These are phyloP conservation scores for Mycena belliarum DNA, from an alignment of 768 basidiomycete genomes.

Conservation along the genomic window DNA sequence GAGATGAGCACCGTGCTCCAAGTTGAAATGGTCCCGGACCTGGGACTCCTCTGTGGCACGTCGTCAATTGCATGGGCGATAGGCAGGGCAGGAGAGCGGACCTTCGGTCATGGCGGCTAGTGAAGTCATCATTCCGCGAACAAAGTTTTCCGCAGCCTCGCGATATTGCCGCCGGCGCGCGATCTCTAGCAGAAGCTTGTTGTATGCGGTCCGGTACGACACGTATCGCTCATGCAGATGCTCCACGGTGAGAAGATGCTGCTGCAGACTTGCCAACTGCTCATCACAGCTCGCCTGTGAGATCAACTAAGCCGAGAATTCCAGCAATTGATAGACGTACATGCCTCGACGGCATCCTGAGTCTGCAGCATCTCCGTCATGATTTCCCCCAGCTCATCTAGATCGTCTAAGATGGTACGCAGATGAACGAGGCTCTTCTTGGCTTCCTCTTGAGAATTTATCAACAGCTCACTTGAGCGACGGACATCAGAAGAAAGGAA, in stretches of 20 bases:
- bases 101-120: constrained; percentile 69
- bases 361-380: constrained; percentile 76
- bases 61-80: not conserved
- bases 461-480: constrained; percentile 49
- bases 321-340: no score
- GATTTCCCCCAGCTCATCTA: constrained; percentile 78
- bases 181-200: constrained; percentile 73
- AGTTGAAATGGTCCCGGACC: constrained; percentile 67
- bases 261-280: constrained; percentile 55
- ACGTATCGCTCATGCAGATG: constrained; percentile 67
- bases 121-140: constrained; percentile 65
- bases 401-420: constrained; percentile 52
- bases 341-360: constrained; percentile 70
- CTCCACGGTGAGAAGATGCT: constrained; percentile 61
- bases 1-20: constrained; percentile 69
- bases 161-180: constrained; percentile 65
- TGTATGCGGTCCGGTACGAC: constrained; percentile 72
- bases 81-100: constrained; percentile 26
- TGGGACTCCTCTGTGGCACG: constrained; percentile 63
- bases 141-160: constrained; percentile 64
- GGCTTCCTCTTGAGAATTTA: constrained; percentile 41
- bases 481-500: not conserved
- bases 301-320: no score
- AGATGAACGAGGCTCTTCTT: constrained; percentile 54
- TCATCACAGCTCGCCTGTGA: constrained; percentile 52